Evolutionary conservation across 176 grass and related monocot genomes (phyloP), one percentile per base, ranked within the genome.

Genomic region (Lolium perenne): DNA sequence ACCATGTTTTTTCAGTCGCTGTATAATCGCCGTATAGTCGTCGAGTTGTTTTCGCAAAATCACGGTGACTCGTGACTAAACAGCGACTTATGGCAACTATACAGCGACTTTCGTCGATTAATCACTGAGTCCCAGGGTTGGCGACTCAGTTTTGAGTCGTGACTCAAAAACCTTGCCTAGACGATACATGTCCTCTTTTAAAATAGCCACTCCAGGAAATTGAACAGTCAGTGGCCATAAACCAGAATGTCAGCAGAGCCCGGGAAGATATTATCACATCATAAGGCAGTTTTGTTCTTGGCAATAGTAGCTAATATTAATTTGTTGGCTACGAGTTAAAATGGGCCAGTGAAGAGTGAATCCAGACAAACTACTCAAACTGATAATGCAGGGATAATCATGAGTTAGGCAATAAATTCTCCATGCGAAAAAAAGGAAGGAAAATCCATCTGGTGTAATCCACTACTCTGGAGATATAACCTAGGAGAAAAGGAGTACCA

Each of bases 341-440:
- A 46, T 10, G 46, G 38, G 25, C 51, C 4, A 35, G 32, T 35
- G 32, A 35, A 35, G 20, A 56, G 46, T 47, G 70, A 61, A 47
- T 4, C 21, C 7, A 67, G 7, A 15, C 1, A 35, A 20, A 80
- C 56, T 53, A 74, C 32, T 21, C 47, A 82, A 70, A 70, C 4
- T 88, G 22, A 61, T n/a, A 46, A 23, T 47, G 45, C 38, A 70
- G 50, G 38, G 13, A 55, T 22, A 89, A 55, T 55, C 16, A 48
- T 43, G 46, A 70, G 6, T 12, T 61, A 78, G 5, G 63, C 35
- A 65, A 45, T 69, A 10, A 65, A 49, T 71, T 70, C 10, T 14
- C 23, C 11, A 79, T 25, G 55, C 4, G 38, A 35, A 51, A 45
- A 45, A 13, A 57, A 68, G 20, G 18, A 38, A 50, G 1, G 18